Evolutionary conservation across 2,329 filamentous ascomycete genomes (phyloP).

Genomic region (Pseudocercospora musae): DNA sequence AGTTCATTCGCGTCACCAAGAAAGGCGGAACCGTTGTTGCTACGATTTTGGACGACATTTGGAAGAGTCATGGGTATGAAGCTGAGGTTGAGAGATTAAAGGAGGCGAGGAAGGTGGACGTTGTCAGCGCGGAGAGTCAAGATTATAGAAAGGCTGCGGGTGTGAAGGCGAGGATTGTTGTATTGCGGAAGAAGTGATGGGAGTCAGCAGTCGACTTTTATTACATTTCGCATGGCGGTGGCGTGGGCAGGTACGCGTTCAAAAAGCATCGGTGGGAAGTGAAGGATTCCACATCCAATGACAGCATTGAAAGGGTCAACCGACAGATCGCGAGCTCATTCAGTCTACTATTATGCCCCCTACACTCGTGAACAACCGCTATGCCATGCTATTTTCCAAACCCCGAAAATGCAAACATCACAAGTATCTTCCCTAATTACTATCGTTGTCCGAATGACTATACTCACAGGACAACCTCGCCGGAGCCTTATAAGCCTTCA

Average conservation of each 20-base stretch:
- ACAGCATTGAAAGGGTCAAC: too few relatives aligned
- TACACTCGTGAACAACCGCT: too few relatives aligned
- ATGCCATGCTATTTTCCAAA: not conserved
- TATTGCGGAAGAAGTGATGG: constrained; percentile 26
- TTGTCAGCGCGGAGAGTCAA: constrained; percentile 33
- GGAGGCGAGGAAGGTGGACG: constrained; percentile 36
- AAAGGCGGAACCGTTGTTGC: constrained; percentile 49
- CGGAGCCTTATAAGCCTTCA: constrained; percentile 15
- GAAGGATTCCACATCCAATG: too few relatives aligned
- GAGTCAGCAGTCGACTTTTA: too few relatives aligned
- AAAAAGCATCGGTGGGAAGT: too few relatives aligned
- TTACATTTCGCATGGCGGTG: too few relatives aligned
- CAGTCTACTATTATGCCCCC: too few relatives aligned
- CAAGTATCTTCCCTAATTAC: too few relatives aligned
- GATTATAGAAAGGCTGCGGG: constrained; percentile 32
- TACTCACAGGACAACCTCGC: constrained; percentile 13
- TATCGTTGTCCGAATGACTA: too few relatives aligned
- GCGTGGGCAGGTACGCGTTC: too few relatives aligned
- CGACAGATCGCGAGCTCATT: too few relatives aligned
- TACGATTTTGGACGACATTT: constrained; percentile 52
- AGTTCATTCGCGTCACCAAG: constrained; percentile 51
- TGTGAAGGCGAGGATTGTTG: constrained; percentile 24
- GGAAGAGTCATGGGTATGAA: constrained; percentile 49
- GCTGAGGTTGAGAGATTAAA: constrained; percentile 42
- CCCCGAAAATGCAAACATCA: too few relatives aligned